Conservation (phyloP, 768 basidiomycete species). For the Lactarius psammicola region DNA sequence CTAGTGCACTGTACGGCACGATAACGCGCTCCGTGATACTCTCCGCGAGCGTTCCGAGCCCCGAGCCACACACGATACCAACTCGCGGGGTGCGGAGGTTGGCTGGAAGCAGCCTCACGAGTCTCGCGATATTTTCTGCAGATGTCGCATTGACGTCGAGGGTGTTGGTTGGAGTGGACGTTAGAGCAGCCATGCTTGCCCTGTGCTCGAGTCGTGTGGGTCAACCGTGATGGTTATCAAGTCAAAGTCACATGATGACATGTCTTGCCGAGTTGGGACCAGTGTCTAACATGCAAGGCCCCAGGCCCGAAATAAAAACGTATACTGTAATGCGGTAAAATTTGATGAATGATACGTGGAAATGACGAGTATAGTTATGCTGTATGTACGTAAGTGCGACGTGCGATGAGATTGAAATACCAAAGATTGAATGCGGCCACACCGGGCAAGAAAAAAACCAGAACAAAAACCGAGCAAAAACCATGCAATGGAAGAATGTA, state of each 20-base stretch:
- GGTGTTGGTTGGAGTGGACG: background rate
- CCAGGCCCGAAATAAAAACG: background rate
- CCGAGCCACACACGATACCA: constrained; percentile 87
- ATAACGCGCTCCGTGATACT: constrained; percentile 54
- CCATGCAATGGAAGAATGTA: constrained; percentile 9
- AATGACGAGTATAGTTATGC: constrained; percentile 16
- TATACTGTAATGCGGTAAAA: background rate
- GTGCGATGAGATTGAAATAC: constrained; percentile 16
- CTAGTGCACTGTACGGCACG: constrained; percentile 64
- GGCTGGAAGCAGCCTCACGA: constrained; percentile 34
- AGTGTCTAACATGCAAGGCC: background rate
- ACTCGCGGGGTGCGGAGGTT: constrained; percentile 57
- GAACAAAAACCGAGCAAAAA: constrained; percentile 9
- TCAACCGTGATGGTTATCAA: too few species aligned
- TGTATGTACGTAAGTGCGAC: constrained; percentile 13
- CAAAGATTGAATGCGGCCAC: constrained; percentile 11
- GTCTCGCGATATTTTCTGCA: constrained; percentile 33
- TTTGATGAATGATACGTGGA: constrained; percentile 3
- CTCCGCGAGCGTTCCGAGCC: constrained; percentile 71
- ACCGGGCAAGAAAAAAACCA: constrained; percentile 5
- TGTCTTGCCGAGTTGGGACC: background rate
- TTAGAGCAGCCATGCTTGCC: background rate
- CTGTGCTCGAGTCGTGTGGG: too few species aligned
- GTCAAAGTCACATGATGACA: too few species aligned
- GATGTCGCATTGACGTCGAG: constrained; percentile 29